phyloP scores from a whole-genome alignment of 139 green algal genomes.

The Astrephomene gubernaculifera region DNA sequence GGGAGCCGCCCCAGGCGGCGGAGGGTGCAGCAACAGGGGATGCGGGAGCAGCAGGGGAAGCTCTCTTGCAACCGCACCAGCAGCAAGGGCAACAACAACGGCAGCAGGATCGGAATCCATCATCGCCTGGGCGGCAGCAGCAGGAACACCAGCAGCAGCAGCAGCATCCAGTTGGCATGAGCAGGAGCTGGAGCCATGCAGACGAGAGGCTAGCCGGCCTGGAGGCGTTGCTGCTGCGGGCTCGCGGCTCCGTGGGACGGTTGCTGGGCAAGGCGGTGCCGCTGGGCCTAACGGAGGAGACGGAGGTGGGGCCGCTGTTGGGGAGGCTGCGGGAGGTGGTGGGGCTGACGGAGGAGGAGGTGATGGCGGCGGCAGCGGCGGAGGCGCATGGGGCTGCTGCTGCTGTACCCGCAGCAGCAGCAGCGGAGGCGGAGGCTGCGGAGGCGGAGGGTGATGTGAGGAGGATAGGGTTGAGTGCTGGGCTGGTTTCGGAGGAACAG shows the following conservation, averaged over 20 bases:
- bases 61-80: background rate
- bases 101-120: background rate
- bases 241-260: background rate
- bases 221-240: constrained; percentile 6
- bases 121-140: background rate
- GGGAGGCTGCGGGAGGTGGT: background rate
- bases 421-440: background rate
- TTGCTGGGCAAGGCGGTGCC: background rate
- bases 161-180: background rate
- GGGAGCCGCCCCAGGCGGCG: background rate
- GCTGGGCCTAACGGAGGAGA: background rate
- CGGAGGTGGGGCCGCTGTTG: background rate
- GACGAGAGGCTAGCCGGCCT: background rate
- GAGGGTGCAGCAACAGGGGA: background rate
- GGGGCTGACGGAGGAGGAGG: background rate
- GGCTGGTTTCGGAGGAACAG: background rate
- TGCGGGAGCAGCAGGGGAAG: background rate
- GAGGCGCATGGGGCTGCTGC: background rate
- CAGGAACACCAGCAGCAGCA: background rate
- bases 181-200: too few species aligned
- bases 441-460: background rate
- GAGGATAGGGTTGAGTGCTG: background rate
- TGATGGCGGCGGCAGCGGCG: background rate
- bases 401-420: background rate
- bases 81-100: background rate